Base-by-base conservation (phyloP, 257 asterid species). In the Ajuga chamaepitys region DNA sequence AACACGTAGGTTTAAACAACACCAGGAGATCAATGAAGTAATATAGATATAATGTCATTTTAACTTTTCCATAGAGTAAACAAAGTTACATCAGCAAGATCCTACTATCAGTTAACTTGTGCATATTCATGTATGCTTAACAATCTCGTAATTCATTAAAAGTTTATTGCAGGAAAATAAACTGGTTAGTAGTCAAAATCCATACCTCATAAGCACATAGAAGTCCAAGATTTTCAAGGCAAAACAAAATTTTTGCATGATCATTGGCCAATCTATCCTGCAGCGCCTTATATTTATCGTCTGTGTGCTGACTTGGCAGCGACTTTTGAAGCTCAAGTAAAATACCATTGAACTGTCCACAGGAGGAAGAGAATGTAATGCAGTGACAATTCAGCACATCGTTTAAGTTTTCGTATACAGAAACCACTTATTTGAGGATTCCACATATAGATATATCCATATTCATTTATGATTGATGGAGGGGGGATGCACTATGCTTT, bases 151-250 rank as follows among this genome's bases (percentile, higher is more conserved):
- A 67, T 13, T 48, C 1, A 34, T 8, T 18, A n/a, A 24, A n/a
- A 62, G 57, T 26, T 10, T 24, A 67, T 32, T 38, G 57, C 47
- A 53, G 20, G 64, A 30, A 38, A 56, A 70, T 38, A 20, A 47
- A 42, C 17, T 7, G 24, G 44, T 51, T 22, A 17, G 52, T 25
- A 52, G 44, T 44, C 22, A n/a, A 41, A 54, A 28, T 9, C 30
- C 9, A 34, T 77, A 91, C 98, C 95, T 91, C 98, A 68, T 74
- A 76, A 37, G 89, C 91, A 79, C 96, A 83, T 42, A 86, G 11
- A 64, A 86, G 81, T 64, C 98, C 98, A 38, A 91, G 94, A 86
- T 81, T 84, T 32, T 86, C 85, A 40, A 91, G 89, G 89, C 95
- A 84, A 67, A 76, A 81, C 71, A 78, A 25, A 72, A 88, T 83